Evolutionary conservation across 495 filamentous ascomycete genomes (phyloP).

Genomic region (Letharia columbiana): DNA sequence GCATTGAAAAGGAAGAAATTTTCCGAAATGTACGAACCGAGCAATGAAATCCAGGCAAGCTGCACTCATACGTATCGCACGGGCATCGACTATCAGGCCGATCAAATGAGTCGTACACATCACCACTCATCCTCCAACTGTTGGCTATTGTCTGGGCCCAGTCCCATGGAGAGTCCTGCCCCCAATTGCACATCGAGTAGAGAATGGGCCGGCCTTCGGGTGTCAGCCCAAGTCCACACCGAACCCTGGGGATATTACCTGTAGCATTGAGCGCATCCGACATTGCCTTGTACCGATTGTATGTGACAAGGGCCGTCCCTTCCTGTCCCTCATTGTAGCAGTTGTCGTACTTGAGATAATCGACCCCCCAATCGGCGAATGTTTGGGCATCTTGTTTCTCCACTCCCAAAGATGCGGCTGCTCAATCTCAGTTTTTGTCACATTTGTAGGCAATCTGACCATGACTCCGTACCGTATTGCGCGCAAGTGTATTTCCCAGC

Average conservation of each 20-base stretch:
- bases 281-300: constrained; percentile 51
- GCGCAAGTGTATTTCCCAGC: constrained; percentile 42
- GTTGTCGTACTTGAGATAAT: constrained; percentile 65
- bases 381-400: constrained; percentile 54
- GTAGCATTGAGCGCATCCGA: constrained; percentile 49
- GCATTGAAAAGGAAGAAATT: no score
- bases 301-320: constrained; percentile 41
- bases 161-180: constrained; percentile 41
- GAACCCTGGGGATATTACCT: constrained; percentile 3
- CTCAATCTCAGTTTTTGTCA: not conserved
- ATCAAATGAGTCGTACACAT: constrained; percentile 37
- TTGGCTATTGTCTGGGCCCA: constrained; percentile 51
- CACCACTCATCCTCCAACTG: constrained; percentile 48
- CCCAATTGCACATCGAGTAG: constrained; percentile 44
- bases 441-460: not conserved
- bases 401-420: constrained; percentile 46
- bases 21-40: constrained; percentile 22
- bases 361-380: constrained; percentile 55
- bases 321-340: constrained; percentile 50
- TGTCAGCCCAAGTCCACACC: constrained; percentile 54
- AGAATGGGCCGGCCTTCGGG: constrained; percentile 47
- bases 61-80: constrained; percentile 37
- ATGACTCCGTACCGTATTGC: constrained; percentile 28
- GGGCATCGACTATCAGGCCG: constrained; percentile 34
- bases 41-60: constrained; percentile 46